A percentile compares a stretch with the other conserved stretches of the same genome.
phyloP scores from a whole-genome alignment of 331 rosid species.

The Malus hybrid region DNA sequence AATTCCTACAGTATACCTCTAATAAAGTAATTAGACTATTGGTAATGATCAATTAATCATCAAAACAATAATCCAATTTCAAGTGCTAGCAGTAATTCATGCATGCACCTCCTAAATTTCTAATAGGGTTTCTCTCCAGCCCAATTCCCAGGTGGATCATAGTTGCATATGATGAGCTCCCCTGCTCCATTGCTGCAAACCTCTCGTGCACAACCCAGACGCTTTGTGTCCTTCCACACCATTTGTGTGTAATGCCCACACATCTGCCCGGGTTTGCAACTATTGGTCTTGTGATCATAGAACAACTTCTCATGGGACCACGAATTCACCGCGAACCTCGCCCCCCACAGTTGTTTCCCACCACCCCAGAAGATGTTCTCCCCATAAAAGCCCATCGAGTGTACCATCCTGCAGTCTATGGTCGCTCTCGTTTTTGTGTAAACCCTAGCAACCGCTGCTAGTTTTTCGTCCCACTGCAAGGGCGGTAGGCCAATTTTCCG shows the following conservation, averaged over 20 bases:
- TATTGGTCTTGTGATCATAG: conserved; percentile 11
- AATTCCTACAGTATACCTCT: not conserved
- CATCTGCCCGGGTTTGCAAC: not conserved
- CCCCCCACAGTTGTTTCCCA: conserved; percentile 17
- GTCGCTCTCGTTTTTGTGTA: not conserved
- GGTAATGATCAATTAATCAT: not conserved
- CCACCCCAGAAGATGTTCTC: conserved; percentile 39
- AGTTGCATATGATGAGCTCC: not conserved
- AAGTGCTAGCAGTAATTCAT: not conserved
- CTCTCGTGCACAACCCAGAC: conserved; percentile 14
- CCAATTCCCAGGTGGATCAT: not conserved
- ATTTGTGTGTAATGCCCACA: not conserved
- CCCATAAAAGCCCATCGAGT: conserved; percentile 31
- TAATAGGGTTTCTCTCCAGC: not conserved
- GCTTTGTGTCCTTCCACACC: conserved; percentile 25
- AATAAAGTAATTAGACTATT: not conserved
- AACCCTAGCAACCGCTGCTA: not conserved
- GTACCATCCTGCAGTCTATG: conserved; percentile 24
- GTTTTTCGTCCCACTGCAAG: not conserved
- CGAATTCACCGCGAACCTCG: conserved; percentile 18
- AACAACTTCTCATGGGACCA: conserved; percentile 16
- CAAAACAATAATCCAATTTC: not conserved
- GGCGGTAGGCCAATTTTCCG: not conserved
- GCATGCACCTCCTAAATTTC: not conserved
- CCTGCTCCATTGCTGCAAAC: not conserved